Percentiles rank a stretch among this genome's conserved stretches.
Conservation (phyloP, 768 basidiomycete genomes). For the Leccinellum luteum region DNA sequence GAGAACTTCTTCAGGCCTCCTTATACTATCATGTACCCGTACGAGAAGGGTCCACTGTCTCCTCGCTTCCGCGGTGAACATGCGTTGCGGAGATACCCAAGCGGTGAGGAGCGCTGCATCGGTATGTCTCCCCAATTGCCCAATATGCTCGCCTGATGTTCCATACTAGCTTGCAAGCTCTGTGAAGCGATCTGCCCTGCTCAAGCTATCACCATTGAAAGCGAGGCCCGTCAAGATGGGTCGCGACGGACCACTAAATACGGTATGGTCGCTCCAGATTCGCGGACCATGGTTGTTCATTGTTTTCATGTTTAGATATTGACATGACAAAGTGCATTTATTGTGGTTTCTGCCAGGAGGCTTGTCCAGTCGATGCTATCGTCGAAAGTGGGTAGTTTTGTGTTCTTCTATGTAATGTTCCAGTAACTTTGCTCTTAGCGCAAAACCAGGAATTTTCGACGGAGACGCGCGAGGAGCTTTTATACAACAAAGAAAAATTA, state of each 20-base stretch:
- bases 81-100: constrained; percentile 93
- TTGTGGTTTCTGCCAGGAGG: constrained; percentile 99
- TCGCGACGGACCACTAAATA: constrained; percentile 97
- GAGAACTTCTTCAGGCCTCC: constrained; percentile 93
- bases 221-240: constrained; percentile 92
- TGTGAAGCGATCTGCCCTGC: constrained; percentile 99
- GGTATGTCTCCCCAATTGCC: constrained; percentile 50
- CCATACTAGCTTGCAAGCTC: constrained; percentile 83
- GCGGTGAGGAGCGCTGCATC: constrained; percentile 97
- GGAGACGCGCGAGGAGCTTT: constrained; percentile 95
- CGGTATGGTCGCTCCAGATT: constrained; percentile 45
- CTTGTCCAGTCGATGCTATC: constrained; percentile 98
- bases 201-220: constrained; percentile 99
- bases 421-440: constrained; percentile 45
- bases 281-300: not conserved
- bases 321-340: constrained; percentile 99
- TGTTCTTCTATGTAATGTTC: constrained; percentile 9
- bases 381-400: constrained; percentile 79
- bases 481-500: constrained; percentile 99
- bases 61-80: constrained; percentile 99
- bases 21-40: constrained; percentile 98
- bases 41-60: constrained; percentile 96
- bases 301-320: constrained; percentile 58
- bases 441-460: constrained; percentile 98
- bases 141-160: constrained; percentile 6